Base-by-base conservation (phyloP, 768 basidiomycete genomes). In the Suillus subluteus region DNA sequence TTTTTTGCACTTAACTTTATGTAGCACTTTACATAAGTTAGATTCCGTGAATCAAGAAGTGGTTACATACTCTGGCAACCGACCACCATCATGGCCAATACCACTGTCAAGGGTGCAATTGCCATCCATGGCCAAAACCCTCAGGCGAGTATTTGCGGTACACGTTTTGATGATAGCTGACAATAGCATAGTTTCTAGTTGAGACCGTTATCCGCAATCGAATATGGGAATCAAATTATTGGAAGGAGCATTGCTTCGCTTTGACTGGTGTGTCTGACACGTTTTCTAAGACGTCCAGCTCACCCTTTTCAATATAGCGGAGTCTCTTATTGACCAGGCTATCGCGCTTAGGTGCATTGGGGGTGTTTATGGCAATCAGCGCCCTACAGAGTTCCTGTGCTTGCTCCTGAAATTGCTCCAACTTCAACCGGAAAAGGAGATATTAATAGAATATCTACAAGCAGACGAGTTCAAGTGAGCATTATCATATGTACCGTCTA, bases 231-330 rank as follows among this genome's bases (percentile, higher is more conserved):
- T 91, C 92, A 0, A 78, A 84, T 8, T 99, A 88, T 79, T 99
- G 97, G 97, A 99, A 99, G 81, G 97, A 99, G 76, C 95, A 98
- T 71, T 99, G 97, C 75, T 99, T 99, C 75, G 97, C 97, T 26
- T 82, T 99, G 58, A 98, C 95, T 67, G 95, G 95, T 93, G 61
- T 62, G 84, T 78, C 16, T 35, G 58, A 63, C 26, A 41, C 54
- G 21, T 58, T 38, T 48, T 41, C 32, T 32, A 4, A 41, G 59
- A 68, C n/a, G 35, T 65, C 44, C 41, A 58, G 35, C 55, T 65
- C 66, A 62, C 50, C 66, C 48, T 66, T 41, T 41, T 38, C 32
- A 30, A 43, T 66, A 21, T 70, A 96, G 96, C 98, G 30, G 98
- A 96, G 74, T 91, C 87, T 38, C 82, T 99, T 58, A 99, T 99